These are phyloP conservation scores for Filobasidium floriforme DNA, from an alignment of 768 basidiomycete genomes.

Conservation along the genomic window DNA sequence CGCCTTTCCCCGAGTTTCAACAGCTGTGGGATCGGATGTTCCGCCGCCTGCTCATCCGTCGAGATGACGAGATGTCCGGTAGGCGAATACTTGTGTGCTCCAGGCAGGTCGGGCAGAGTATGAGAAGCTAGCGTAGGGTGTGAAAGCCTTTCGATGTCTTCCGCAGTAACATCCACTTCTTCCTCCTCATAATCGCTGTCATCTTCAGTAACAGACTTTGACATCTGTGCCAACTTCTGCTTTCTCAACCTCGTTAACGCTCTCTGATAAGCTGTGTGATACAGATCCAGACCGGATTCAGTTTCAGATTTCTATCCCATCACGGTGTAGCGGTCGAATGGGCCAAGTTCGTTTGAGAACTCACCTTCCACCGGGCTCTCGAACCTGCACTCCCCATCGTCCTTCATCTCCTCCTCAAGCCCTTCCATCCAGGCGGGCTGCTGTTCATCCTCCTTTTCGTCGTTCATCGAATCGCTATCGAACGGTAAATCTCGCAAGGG, in stretches of 20 bases:
- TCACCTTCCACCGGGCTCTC: conserved; percentile 33
- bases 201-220: conserved; percentile 3
- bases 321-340: too few relatives aligned
- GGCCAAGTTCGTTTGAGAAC: too few relatives aligned
- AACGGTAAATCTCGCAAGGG: conserved; percentile 7
- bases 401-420: background rate
- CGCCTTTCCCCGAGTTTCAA: conserved; percentile 40
- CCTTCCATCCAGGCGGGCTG: background rate
- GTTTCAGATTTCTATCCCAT: conserved; percentile 9
- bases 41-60: conserved; percentile 15
- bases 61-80: conserved; percentile 40
- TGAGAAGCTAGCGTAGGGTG: conserved; percentile 10
- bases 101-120: conserved; percentile 6
- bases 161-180: background rate
- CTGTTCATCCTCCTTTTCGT: background rate
- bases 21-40: conserved; percentile 45
- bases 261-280: conserved; percentile 31
- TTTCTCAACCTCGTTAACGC: conserved; percentile 33
- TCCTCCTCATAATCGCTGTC: background rate
- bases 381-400: conserved; percentile 33
- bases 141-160: conserved; percentile 1
- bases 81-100: conserved; percentile 28
- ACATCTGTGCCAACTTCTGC: conserved; percentile 7
- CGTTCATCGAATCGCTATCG: background rate
- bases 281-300: background rate